Conservation (phyloP, 140 eudicot species). For the Bidens hawaiensis region DNA sequence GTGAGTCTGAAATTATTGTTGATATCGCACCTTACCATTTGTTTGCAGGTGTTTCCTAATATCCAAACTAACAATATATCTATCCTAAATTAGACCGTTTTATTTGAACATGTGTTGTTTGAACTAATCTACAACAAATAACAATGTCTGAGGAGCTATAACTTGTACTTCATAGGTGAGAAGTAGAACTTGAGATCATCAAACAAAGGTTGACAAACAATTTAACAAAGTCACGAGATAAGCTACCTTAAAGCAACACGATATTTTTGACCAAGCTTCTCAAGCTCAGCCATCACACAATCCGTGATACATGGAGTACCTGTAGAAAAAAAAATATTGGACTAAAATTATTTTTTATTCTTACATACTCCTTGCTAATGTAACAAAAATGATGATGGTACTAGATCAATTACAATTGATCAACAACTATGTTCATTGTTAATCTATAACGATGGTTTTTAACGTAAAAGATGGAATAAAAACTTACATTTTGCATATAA, state of each 20-base stretch:
- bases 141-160: not conserved
- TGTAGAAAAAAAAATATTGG: constrained; percentile 8
- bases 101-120: no score
- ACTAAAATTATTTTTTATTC: not conserved
- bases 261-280: constrained; percentile 83
- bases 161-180: not conserved
- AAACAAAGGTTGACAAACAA: not conserved
- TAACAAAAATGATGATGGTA: not conserved
- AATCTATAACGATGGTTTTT: not conserved
- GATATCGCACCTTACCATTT: no score
- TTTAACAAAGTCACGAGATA: constrained; percentile 5
- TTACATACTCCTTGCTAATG: not conserved
- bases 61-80: no score
- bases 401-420: not conserved
- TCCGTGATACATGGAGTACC: constrained; percentile 99
- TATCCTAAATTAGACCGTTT: no score
- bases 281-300: constrained; percentile 98
- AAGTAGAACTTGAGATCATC: not conserved
- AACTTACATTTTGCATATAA: constrained; percentile 97
- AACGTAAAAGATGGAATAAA: not conserved
- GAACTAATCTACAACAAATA: no score
- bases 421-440: not conserved
- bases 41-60: no score
- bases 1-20: no score
- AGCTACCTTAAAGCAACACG: constrained; percentile 82